These are phyloP conservation scores for Trichoderma harzianum DNA, from an alignment of 2,329 filamentous ascomycete species.

Conservation along the genomic window DNA sequence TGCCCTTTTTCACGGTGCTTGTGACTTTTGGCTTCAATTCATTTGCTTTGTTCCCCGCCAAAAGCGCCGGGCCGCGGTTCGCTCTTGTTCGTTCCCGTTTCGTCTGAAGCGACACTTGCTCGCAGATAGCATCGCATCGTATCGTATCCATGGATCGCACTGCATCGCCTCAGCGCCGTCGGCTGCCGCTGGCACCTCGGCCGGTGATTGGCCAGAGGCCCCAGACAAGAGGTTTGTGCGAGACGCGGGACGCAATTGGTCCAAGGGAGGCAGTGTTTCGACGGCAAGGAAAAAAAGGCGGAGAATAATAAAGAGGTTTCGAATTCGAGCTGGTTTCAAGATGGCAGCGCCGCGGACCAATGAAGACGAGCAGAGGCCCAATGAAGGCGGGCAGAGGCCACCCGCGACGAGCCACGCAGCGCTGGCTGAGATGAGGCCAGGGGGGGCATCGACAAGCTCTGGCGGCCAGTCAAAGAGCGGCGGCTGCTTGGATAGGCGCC, in stretches of 20 bases:
- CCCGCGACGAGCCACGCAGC: neutral
- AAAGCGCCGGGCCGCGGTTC: neutral
- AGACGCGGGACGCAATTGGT: conserved; percentile 1
- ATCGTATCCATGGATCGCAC: neutral
- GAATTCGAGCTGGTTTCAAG: conserved; percentile 16
- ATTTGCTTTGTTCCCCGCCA: neutral
- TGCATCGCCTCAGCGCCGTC: neutral
- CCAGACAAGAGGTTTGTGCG: neutral
- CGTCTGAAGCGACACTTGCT: no score
- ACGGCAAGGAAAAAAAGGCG: neutral
- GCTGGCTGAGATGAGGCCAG: neutral
- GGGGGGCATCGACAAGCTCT: neutral
- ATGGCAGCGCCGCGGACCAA: conserved; percentile 14
- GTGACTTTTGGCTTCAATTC: neutral
- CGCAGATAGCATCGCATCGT: neutral
- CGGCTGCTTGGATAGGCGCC: neutral
- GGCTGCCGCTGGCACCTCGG: neutral
- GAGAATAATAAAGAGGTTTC: neutral
- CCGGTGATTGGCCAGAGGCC: neutral
- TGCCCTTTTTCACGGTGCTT: neutral
- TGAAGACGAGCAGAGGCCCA: neutral
- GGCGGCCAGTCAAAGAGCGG: neutral
- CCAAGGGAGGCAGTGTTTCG: conserved; percentile 4
- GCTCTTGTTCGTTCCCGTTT: neutral
- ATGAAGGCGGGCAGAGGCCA: neutral